Percentiles rank a stretch among this genome's conserved stretches.
Evolutionary conservation across 768 basidiomycete species (phyloP).

Genomic region (Suillus subaureus): DNA sequence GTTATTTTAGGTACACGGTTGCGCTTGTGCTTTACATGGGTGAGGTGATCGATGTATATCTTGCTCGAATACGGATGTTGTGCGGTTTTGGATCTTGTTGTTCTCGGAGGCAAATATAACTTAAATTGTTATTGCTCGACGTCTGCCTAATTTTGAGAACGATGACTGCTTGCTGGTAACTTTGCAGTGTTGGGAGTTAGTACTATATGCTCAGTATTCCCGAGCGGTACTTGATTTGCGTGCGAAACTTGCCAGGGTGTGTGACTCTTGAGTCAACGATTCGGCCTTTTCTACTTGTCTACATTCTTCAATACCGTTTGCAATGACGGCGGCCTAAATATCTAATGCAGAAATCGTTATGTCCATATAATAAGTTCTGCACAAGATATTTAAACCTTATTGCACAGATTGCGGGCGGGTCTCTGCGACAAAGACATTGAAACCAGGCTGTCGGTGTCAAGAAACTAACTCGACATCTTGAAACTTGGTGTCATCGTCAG

Average conservation of each 20-base stretch:
- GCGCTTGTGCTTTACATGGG: neutral
- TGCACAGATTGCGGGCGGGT: neutral
- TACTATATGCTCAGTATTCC: too few species aligned
- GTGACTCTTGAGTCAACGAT: neutral
- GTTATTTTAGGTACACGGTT: slow-evolving; percentile 54
- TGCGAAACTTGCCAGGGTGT: too few species aligned
- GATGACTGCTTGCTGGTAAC: too few species aligned
- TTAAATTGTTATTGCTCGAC: neutral
- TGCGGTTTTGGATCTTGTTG: neutral
- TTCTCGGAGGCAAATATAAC: neutral
- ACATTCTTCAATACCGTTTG: neutral
- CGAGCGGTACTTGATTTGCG: too few species aligned
- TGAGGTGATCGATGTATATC: neutral
- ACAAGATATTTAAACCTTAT: neutral
- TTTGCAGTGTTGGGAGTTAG: too few species aligned
- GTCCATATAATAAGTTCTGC: neutral
- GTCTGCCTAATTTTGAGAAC: too few species aligned
- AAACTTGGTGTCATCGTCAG: neutral
- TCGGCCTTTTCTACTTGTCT: neutral
- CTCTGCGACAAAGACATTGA: neutral
- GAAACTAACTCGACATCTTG: neutral
- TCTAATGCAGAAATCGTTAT: neutral
- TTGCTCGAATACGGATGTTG: neutral
- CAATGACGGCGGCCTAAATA: neutral
- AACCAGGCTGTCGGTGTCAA: neutral